Evolutionary conservation across 352 stramenopile species (phyloP).

Genomic region (Globisporangium heterothallicum): DNA sequence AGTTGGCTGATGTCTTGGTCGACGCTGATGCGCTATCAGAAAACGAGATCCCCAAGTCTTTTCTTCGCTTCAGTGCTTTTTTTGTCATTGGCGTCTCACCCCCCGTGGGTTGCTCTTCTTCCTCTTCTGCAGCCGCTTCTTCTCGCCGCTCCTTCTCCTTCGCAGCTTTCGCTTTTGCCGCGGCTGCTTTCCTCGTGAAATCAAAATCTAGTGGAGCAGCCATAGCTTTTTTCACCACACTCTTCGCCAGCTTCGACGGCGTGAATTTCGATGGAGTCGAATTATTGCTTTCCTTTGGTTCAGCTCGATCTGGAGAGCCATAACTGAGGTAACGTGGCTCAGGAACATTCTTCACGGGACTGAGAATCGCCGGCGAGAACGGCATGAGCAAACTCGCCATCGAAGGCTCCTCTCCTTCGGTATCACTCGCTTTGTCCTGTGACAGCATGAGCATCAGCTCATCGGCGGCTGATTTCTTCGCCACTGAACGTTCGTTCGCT

Average conservation of each 20-base stretch:
- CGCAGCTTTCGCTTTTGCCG: slow-evolving; percentile 21
- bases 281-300: slow-evolving; percentile 3
- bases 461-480: slow-evolving; percentile 26
- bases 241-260: slow-evolving; percentile 21
- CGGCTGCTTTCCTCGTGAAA: slow-evolving; percentile 40
- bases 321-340: slow-evolving; percentile 8
- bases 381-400: slow-evolving; percentile 53
- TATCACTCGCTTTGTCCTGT: slow-evolving; percentile 51
- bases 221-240: slow-evolving; percentile 20
- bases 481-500: slow-evolving; percentile 13
- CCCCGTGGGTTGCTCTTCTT: slow-evolving; percentile 2
- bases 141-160: slow-evolving; percentile 20
- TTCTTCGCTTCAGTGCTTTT: slow-evolving; percentile 16
- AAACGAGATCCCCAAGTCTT: slow-evolving; percentile 15
- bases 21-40: not conserved
- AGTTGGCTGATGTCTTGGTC: not conserved
- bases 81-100: slow-evolving; percentile 16
- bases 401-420: slow-evolving; percentile 42
- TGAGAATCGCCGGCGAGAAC: slow-evolving; percentile 16
- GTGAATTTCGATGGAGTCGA: slow-evolving; percentile 12
- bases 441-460: slow-evolving; percentile 55
- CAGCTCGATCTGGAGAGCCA: not conserved
- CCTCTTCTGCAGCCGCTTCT: slow-evolving; percentile 6
- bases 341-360: slow-evolving; percentile 6
- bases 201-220: slow-evolving; percentile 35